Base-by-base conservation (phyloP, 202 grass and related monocot species). In the Elaeis oleifera region DNA sequence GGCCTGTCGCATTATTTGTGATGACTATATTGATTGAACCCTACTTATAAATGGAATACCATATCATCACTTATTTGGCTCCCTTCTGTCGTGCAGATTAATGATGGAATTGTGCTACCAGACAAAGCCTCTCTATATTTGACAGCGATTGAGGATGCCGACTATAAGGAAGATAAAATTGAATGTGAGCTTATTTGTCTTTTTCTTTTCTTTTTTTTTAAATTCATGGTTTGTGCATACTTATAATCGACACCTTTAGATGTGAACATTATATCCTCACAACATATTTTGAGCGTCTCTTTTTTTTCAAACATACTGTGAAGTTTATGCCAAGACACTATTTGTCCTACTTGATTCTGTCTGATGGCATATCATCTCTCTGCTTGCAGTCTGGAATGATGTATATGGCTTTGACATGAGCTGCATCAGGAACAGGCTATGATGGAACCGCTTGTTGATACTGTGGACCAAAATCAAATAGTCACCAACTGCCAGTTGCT, bases 331-430 rank as follows among this genome's bases (percentile, higher is more conserved):
- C 11, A 2, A 44, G 36, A 44, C 36, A 44, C 36, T 44, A 13
- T 44, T 44, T 44, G 36, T 44, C 36, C 1, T 44, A 11, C 36
- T 44, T 44, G 3, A 44, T 44, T 44, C 8, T 65, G 25, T 60
- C 18, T 13, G 21, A 28, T 51, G 76, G 58, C 4, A n/a, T 44
- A 14, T 48, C 24, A 54, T 32, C 53, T 20, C 29, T 29, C 29
- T 56, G 36, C 16, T 17, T 68, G 31, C 67, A 99, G 94, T 92
- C 69, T 99, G 94, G 94, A 76, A 86, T 74, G 74, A 84, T 70
- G 94, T 99, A 3, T 99, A 99, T 83, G 94, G 88, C 56, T 99
- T 99, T 63, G 83, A 99, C 71, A 99, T 99, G 94, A 89, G 94
- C 64, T 99, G 94, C 76, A 99, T 92, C 73, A 99, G 79, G 82